These are phyloP conservation scores for Filobasidium wieringae DNA, from an alignment of 768 basidiomycete genomes.

Conservation along the genomic window DNA sequence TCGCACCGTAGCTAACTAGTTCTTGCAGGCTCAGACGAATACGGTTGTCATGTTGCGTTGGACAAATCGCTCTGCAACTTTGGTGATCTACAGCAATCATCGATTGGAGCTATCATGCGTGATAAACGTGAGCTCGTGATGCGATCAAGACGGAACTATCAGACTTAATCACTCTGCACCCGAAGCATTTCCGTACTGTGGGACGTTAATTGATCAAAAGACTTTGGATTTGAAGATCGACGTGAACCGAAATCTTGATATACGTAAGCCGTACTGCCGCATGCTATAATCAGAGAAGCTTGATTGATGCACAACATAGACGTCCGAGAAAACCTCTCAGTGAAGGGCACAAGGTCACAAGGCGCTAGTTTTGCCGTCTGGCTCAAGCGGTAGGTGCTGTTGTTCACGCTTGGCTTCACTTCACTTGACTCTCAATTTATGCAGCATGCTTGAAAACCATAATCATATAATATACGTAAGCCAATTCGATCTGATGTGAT, in stretches of 20 bases:
- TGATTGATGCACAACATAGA: background rate
- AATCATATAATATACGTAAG: slow-evolving; percentile 60
- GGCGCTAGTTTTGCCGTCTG: slow-evolving; percentile 26
- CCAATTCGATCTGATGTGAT: background rate
- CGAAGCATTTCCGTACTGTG: slow-evolving; percentile 88
- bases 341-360: slow-evolving; percentile 8
- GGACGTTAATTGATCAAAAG: slow-evolving; percentile 61
- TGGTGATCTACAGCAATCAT: slow-evolving; percentile 27
- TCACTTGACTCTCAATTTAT: too few relatives aligned
- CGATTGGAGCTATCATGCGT: background rate
- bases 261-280: slow-evolving; percentile 45
- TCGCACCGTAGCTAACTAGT: background rate
- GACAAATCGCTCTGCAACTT: slow-evolving; percentile 89
- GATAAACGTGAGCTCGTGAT: slow-evolving; percentile 47
- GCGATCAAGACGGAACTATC: slow-evolving; percentile 31
- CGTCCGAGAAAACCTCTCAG: slow-evolving; percentile 14
- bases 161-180: background rate
- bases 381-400: slow-evolving; percentile 21
- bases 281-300: background rate
- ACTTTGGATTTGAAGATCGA: slow-evolving; percentile 70
- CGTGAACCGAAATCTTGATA: slow-evolving; percentile 55
- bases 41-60: slow-evolving; percentile 77
- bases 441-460: slow-evolving; percentile 58
- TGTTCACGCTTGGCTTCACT: too few relatives aligned
- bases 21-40: slow-evolving; percentile 65